phyloP scores from a whole-genome alignment of 2,329 filamentous ascomycete genomes.

The Epichloe gansuensis region DNA sequence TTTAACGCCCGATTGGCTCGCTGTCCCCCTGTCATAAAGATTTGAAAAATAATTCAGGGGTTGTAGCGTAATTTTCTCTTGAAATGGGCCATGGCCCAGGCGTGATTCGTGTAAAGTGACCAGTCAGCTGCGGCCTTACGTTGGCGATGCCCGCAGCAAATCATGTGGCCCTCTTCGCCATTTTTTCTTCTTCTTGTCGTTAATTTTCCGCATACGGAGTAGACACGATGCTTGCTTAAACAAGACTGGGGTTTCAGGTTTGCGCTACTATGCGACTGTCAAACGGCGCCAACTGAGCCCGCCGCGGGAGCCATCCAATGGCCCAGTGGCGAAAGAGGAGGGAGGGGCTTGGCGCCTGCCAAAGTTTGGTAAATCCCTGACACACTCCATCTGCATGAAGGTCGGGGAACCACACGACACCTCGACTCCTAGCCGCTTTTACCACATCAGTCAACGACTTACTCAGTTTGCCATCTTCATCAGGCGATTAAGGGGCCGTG shows the following conservation, averaged over 20 bases:
- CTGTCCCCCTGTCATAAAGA: too few relatives aligned
- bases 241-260: neutral
- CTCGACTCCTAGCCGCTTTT: neutral
- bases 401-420: neutral
- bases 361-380: neutral
- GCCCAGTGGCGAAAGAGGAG: neutral
- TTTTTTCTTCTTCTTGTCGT: neutral
- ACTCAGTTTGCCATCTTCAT: neutral
- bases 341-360: neutral
- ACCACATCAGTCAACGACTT: neutral
- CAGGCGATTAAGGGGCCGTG: neutral
- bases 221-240: neutral
- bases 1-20: too few relatives aligned
- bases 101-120: neutral
- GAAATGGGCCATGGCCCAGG: neutral
- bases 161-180: neutral
- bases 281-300: neutral
- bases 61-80: neutral
- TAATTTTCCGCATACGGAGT: neutral
- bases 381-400: neutral
- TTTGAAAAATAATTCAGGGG: too few relatives aligned
- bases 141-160: neutral
- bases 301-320: neutral
- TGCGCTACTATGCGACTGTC: neutral
- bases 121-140: neutral